phyloP scores from a whole-genome alignment of 2,329 filamentous ascomycete species.

The Saccharata proteae region DNA sequence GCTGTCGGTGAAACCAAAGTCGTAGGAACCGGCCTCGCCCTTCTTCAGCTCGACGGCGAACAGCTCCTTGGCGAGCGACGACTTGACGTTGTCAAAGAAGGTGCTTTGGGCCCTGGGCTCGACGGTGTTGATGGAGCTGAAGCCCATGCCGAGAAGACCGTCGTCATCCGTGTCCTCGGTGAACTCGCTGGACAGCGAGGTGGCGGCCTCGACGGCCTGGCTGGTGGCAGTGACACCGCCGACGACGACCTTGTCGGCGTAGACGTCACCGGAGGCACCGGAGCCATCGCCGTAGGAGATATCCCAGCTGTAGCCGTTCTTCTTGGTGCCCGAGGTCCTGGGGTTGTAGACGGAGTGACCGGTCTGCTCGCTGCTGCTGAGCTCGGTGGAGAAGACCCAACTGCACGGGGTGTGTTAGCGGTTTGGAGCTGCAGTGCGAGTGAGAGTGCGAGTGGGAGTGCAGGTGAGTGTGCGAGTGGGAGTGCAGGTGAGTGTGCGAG shows the following conservation, averaged over 20 bases:
- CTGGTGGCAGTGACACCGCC: slow-evolving; percentile 45
- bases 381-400: slow-evolving; percentile 55
- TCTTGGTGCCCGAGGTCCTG: slow-evolving; percentile 31
- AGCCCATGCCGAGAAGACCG: slow-evolving; percentile 7
- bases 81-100: slow-evolving; percentile 49
- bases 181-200: slow-evolving; percentile 44
- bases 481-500: too few species aligned
- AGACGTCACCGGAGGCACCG: slow-evolving; percentile 51
- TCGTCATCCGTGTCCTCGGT: slow-evolving; percentile 33
- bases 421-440: too few species aligned
- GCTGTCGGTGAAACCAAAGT: slow-evolving; percentile 48
- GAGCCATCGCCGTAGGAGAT: slow-evolving; percentile 56
- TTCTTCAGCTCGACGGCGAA: slow-evolving; percentile 48
- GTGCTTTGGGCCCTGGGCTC: slow-evolving; percentile 38
- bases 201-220: slow-evolving; percentile 56
- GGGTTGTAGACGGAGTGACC: slow-evolving; percentile 50
- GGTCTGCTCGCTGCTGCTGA: slow-evolving; percentile 35
- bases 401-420: slow-evolving; percentile 29
- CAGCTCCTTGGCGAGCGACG: slow-evolving; percentile 37
- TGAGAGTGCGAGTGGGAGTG: too few species aligned
- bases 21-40: slow-evolving; percentile 36
- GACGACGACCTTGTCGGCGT: slow-evolving; percentile 51
- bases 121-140: slow-evolving; percentile 28
- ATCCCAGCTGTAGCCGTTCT: slow-evolving; percentile 42
- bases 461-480: too few species aligned